Conservation (phyloP, 108 stramenopile species). For the Chaetoceros tenuissimus region DNA sequence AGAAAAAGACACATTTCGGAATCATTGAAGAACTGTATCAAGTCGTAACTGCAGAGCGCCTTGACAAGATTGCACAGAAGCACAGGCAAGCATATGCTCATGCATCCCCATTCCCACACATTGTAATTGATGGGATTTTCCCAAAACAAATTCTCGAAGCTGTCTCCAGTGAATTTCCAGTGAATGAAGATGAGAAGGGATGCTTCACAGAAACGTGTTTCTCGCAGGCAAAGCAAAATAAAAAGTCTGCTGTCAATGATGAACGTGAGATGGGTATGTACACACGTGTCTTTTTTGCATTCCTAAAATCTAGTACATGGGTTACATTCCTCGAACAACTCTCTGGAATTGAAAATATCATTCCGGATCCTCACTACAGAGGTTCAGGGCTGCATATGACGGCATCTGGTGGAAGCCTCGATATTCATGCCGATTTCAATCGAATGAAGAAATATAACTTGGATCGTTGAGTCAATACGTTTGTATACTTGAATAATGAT, state of each 20-base stretch:
- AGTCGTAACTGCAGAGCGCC: too few species aligned
- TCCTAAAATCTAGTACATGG: conserved; percentile 2
- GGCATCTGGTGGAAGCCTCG: conserved; percentile 19
- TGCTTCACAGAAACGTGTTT: conserved; percentile 3
- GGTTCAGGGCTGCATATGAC: conserved; percentile 26
- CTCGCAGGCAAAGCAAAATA: background rate
- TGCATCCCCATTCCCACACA: conserved; percentile 7
- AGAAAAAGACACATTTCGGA: too few species aligned
- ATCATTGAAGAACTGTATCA: too few species aligned
- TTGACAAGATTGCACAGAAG: too few species aligned
- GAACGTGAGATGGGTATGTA: conserved; percentile 5
- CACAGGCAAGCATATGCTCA: conserved; percentile 1
- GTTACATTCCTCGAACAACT: conserved; percentile 14
- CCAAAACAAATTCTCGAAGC: background rate
- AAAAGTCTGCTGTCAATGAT: conserved; percentile 7
- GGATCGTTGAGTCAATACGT: conserved; percentile 28
- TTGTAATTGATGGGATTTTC: conserved; percentile 8
- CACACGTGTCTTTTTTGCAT: conserved; percentile 3
- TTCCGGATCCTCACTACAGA: conserved; percentile 21
- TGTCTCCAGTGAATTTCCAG: background rate
- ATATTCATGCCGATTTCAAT: conserved; percentile 38
- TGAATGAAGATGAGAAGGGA: background rate
- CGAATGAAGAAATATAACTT: conserved; percentile 4
- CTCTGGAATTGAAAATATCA: conserved; percentile 13
- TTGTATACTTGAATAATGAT: conserved; percentile 27